Conservation (phyloP, 1,139 yeast genomes). For the Suhomyces terraborum region DNA sequence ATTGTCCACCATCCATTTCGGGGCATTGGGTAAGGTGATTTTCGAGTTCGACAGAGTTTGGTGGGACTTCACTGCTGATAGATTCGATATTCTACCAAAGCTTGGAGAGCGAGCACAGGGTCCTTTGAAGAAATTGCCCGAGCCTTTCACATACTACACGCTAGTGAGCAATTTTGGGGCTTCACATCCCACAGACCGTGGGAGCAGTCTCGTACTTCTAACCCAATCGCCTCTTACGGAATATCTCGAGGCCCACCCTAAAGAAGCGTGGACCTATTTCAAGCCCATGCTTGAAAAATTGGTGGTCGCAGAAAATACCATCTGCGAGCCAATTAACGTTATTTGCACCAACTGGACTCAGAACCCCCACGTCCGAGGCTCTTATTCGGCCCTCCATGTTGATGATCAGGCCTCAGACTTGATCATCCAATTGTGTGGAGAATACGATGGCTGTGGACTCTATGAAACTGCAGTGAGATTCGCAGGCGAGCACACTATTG, state of each 20-base stretch:
- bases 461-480: slow-evolving; percentile 53
- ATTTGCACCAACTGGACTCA: slow-evolving; percentile 68
- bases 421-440: slow-evolving; percentile 53
- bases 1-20: slow-evolving; percentile 57
- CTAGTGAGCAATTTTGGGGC: slow-evolving; percentile 33
- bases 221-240: slow-evolving; percentile 74
- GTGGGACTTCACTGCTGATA: slow-evolving; percentile 62
- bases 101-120: slow-evolving; percentile 16
- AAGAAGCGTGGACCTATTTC: slow-evolving; percentile 43
- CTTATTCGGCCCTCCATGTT: slow-evolving; percentile 69
- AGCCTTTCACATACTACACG: slow-evolving; percentile 35
- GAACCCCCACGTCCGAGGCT: slow-evolving; percentile 70
- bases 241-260: slow-evolving; percentile 39
- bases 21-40: slow-evolving; percentile 74
- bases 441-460: slow-evolving; percentile 51
- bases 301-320: slow-evolving; percentile 16
- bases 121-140: slow-evolving; percentile 20
- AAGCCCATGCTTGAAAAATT: slow-evolving; percentile 38
- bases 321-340: slow-evolving; percentile 48
- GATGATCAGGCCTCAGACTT: slow-evolving; percentile 70
- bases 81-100: slow-evolving; percentile 51
- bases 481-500: slow-evolving; percentile 82
- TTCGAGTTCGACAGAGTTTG: slow-evolving; percentile 68
- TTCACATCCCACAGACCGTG: slow-evolving; percentile 13
- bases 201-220: slow-evolving; percentile 52